Conservation (phyloP, 768 basidiomycete species). For the Postia placenta region DNA sequence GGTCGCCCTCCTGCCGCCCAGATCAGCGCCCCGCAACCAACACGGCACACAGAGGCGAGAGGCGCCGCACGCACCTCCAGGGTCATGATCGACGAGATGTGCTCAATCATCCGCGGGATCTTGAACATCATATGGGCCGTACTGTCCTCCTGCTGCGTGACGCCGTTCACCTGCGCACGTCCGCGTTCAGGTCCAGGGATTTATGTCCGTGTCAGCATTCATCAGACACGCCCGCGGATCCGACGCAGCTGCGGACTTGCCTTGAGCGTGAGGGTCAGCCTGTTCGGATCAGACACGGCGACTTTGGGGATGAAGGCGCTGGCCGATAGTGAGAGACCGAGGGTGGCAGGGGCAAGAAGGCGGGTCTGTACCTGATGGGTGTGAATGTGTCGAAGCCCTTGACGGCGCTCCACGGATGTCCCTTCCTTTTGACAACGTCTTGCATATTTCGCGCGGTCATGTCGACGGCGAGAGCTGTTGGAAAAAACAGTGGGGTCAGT, state of each 20-base stretch:
- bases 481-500: not conserved
- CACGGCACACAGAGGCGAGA: not conserved
- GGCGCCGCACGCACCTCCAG: slow-evolving; percentile 57
- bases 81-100: slow-evolving; percentile 93
- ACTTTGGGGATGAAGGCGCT: slow-evolving; percentile 81
- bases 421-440: slow-evolving; percentile 84
- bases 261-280: slow-evolving; percentile 73
- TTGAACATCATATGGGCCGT: slow-evolving; percentile 90
- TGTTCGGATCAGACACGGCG: slow-evolving; percentile 61
- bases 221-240: not conserved
- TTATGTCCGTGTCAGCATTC: not conserved
- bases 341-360: slow-evolving; percentile 7
- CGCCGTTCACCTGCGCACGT: slow-evolving; percentile 72
- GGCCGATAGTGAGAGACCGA: slow-evolving; percentile 3
- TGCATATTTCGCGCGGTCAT: slow-evolving; percentile 97
- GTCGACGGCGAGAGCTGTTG: slow-evolving; percentile 83
- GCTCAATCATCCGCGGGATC: slow-evolving; percentile 83
- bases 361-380: slow-evolving; percentile 73
- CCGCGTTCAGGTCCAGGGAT: not conserved
- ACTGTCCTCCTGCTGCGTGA: slow-evolving; percentile 76
- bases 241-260: slow-evolving; percentile 29
- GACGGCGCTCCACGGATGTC: slow-evolving; percentile 95
- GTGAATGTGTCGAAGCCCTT: slow-evolving; percentile 98
- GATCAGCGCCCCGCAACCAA: not conserved
- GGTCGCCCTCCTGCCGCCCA: slow-evolving; percentile 72